phyloP scores from a whole-genome alignment of 768 basidiomycete genomes.

The Lactifluus echinatus region DNA sequence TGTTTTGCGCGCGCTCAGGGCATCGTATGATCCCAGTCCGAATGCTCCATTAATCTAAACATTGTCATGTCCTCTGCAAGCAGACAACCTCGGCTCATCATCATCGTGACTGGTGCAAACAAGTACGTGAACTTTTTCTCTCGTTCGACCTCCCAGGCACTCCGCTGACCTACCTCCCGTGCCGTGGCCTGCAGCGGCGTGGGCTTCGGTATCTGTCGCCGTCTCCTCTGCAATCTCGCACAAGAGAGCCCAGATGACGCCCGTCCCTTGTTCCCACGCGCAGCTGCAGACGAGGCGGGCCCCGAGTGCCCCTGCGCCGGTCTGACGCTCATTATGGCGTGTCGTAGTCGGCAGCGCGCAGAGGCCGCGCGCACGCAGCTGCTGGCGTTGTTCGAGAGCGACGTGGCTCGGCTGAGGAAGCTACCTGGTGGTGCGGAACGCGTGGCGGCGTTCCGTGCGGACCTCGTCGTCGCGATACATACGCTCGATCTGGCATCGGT shows the following conservation, averaged over 20 bases:
- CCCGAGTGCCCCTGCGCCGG: conserved; percentile 35
- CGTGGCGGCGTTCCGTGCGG: conserved; percentile 48
- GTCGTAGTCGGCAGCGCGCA: conserved; percentile 57
- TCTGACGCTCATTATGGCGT: conserved; percentile 73
- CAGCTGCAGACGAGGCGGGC: conserved; percentile 18
- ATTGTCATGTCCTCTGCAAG: background rate
- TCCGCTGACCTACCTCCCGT: background rate
- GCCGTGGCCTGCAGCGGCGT: conserved; percentile 60
- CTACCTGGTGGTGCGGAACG: conserved; percentile 39
- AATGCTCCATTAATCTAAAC: background rate
- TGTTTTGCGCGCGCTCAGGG: no score
- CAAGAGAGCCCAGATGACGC: conserved; percentile 42
- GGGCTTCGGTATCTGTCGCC: conserved; percentile 76
- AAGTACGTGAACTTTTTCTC: conserved; percentile 22
- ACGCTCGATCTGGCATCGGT: conserved; percentile 57
- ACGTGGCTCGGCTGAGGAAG: conserved; percentile 34
- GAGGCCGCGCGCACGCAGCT: conserved; percentile 52
- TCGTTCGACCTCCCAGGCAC: background rate
- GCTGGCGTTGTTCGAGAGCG: conserved; percentile 42
- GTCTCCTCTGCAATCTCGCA: conserved; percentile 64
- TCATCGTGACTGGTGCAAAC: conserved; percentile 32
- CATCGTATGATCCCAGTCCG: no score
- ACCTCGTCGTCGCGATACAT: conserved; percentile 52
- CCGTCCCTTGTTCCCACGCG: conserved; percentile 33
- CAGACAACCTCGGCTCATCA: conserved; percentile 21